Base-by-base conservation (phyloP, 2,329 filamentous ascomycete species). In the Trichoderma cornu-damae region DNA sequence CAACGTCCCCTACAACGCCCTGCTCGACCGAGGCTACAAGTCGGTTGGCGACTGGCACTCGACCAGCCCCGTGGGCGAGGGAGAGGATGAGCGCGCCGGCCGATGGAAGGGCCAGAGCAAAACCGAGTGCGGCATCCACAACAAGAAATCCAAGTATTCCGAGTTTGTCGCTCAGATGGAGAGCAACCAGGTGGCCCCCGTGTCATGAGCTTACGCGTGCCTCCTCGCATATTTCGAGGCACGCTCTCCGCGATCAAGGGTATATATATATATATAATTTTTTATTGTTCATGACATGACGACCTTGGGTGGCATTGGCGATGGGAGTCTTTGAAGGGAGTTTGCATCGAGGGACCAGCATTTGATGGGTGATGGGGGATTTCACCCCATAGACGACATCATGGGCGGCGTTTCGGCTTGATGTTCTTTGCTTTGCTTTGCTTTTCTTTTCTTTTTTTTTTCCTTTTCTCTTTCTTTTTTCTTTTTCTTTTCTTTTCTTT, bases 121-220 rank as follows among this genome's bases (percentile, higher is more conserved):
- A 86, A 95, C 91, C 14, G 94, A 99, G 78, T 99, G 94, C 73
- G 94, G 94, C 47, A 97, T 99, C 69, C 94, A 99, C 83, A 97
- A 97, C 80, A 95, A 94, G 75, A 87, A 92, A 73, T 96, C 90
- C 59, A 87, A 91, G 65, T 99, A 97, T 69, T 89, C 91, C 9
- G 85, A 92, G 74, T 96, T 88, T 74, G 75, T 96, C 57, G 79
- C 81, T 66, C 85, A 90, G 60, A 83, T 88, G 73, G 86, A 90
- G 38, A 24, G 9, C 70, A 86, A 89, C 77, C 77, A 79, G 62
- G 60, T 67, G n/a, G 64, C 65, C 48, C 65, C 69, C 50, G 64
- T 69, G 34, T 63, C 58, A 49, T 67, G 46, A 64, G 32, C 28
- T 22, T 9, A 18, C 18, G 30, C 32, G 38, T 53, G 38, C 18